phyloP scores from a whole-genome alignment of 441 rosid genomes.

The Pelargonium citronellum region DNA sequence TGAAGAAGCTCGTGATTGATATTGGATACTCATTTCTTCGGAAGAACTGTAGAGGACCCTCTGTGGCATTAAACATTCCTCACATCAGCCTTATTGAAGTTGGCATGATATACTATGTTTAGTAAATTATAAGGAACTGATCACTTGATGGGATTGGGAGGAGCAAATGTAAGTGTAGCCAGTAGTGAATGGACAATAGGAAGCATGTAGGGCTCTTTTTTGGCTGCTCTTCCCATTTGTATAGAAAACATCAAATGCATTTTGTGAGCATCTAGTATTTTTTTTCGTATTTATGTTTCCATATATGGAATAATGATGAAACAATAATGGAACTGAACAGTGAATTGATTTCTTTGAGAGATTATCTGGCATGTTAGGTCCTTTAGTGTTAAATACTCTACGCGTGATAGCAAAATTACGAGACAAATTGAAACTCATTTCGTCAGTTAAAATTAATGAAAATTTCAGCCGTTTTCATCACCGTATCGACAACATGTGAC shows the following conservation, averaged over 20 bases:
- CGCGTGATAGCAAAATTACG: too few species aligned
- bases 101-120: constrained; percentile 89
- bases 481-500: too few species aligned
- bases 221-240: constrained; percentile 4
- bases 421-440: too few species aligned
- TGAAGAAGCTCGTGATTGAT: constrained; percentile 70
- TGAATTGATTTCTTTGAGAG: neutral
- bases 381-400: too few species aligned
- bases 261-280: neutral
- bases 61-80: constrained; percentile 85
- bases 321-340: neutral
- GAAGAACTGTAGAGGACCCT: constrained; percentile 90
- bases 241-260: neutral
- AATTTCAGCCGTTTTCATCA: too few species aligned
- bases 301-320: neutral
- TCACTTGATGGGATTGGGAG: too few species aligned
- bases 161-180: too few species aligned
- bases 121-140: constrained; percentile 5
- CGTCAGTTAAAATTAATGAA: too few species aligned
- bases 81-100: constrained; percentile 92
- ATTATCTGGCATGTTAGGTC: neutral
- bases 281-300: neutral
- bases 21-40: constrained; percentile 80
- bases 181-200: neutral
- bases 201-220: neutral